These are phyloP conservation scores for Uronychia setigera DNA, from an alignment of 73 alveolate genomes.

Conservation along the genomic window DNA sequence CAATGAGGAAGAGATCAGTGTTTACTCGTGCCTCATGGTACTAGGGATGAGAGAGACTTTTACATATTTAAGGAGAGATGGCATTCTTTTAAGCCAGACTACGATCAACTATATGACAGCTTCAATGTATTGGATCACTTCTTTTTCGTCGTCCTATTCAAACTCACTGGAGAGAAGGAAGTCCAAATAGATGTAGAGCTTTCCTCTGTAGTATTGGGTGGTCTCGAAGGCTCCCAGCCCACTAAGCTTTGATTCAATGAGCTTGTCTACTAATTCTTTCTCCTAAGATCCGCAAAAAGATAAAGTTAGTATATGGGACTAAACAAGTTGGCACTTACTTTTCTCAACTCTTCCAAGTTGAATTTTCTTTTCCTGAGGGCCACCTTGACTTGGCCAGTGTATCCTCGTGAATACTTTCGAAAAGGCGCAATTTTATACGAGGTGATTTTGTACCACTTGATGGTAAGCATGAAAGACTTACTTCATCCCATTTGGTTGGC, in stretches of 20 bases:
- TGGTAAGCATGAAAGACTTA: conserved; percentile 7
- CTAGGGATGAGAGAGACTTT: background rate
- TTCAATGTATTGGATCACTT: conserved; percentile 38
- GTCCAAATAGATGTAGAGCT: conserved; percentile 55
- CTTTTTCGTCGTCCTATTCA: conserved; percentile 22
- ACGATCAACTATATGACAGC: conserved; percentile 46
- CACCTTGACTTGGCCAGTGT: conserved; percentile 73
- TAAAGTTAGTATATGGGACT: too few relatives aligned
- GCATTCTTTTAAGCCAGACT: conserved; percentile 60
- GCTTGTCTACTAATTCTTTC: conserved; percentile 20
- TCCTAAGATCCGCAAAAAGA: background rate
- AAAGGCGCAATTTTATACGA: conserved; percentile 72
- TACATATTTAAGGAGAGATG: conserved; percentile 47
- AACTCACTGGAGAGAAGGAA: conserved; percentile 17
- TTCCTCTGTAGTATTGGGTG: conserved; percentile 70
- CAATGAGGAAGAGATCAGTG: conserved; percentile 70
- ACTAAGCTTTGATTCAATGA: conserved; percentile 22
- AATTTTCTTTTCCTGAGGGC: conserved; percentile 63
- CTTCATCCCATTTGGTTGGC: conserved; percentile 66
- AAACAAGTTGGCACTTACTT: conserved; percentile 21
- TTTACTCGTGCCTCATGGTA: conserved; percentile 31
- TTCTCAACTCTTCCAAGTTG: conserved; percentile 34
- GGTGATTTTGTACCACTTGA: conserved; percentile 54
- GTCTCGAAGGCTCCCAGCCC: conserved; percentile 48
- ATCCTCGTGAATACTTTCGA: conserved; percentile 66